Evolutionary conservation across 2,329 filamentous ascomycete species (phyloP).

Genomic region (Fusarium sororula): DNA sequence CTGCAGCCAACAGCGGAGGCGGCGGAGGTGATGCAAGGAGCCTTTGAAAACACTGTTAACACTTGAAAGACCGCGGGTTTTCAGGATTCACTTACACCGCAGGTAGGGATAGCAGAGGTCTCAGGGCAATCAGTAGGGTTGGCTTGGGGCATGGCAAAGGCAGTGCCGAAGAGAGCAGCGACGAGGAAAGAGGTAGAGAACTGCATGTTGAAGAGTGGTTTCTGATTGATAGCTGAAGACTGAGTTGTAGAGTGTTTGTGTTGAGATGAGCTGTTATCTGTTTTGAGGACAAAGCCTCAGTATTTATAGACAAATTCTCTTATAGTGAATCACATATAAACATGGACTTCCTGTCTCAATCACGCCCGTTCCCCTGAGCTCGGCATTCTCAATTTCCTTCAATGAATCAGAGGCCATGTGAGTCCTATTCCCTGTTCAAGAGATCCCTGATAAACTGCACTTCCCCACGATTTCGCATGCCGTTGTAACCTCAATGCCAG

Average conservation of each 20-base stretch:
- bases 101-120: conserved; percentile 35
- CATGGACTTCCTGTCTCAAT: neutral
- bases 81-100: conserved; percentile 13
- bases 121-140: conserved; percentile 17
- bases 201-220: conserved; percentile 5
- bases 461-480: neutral
- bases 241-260: neutral
- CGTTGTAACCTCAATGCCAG: neutral
- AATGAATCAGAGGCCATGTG: neutral
- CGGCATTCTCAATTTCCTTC: neutral
- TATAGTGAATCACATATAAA: neutral
- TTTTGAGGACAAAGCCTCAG: neutral
- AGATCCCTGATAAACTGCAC: neutral
- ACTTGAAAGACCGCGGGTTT: neutral
- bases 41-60: neutral
- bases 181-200: conserved; percentile 19
- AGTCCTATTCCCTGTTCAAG: neutral
- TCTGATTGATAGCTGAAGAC: neutral
- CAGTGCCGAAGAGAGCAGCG: conserved; percentile 9
- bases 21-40: conserved; percentile 28
- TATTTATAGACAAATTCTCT: neutral
- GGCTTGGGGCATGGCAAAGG: conserved; percentile 28
- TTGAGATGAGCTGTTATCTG: neutral
- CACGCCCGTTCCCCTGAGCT: neutral
- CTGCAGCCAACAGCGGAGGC: conserved; percentile 27